Evolutionary conservation across 495 filamentous ascomycete genomes (phyloP).

Genomic region (Geoglossum glabrum): DNA sequence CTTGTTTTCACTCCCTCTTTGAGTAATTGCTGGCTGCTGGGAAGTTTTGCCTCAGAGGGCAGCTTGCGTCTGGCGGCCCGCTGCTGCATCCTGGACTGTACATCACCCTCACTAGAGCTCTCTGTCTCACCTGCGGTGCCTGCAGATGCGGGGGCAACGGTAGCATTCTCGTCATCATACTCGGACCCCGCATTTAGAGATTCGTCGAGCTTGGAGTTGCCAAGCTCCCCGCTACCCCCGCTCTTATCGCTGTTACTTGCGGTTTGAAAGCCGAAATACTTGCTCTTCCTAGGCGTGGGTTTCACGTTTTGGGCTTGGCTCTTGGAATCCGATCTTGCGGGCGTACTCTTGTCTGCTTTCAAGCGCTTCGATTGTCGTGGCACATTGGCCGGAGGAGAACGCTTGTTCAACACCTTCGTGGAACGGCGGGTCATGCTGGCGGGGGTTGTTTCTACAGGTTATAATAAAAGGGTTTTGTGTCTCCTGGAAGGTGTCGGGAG

Average conservation of each 20-base stretch:
- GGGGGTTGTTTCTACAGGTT: background rate
- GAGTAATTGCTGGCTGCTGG: background rate
- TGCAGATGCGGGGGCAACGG: background rate
- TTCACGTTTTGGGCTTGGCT: constrained; percentile 14
- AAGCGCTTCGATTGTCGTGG: constrained; percentile 24
- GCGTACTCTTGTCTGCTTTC: constrained; percentile 16
- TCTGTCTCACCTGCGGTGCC: constrained; percentile 14
- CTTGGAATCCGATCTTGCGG: background rate
- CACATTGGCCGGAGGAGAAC: constrained; percentile 10
- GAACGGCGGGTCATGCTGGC: background rate
- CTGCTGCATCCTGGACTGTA: background rate
- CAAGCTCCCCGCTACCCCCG: background rate
- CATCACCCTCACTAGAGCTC: constrained; percentile 5
- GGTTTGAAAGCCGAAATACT: constrained; percentile 25
- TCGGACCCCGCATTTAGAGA: background rate
- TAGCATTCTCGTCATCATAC: background rate
- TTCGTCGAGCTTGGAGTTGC: background rate
- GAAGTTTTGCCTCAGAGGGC: background rate
- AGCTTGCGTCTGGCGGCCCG: background rate
- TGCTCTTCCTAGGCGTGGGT: constrained; percentile 34
- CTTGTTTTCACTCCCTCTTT: constrained; percentile 14
- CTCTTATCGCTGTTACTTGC: constrained; percentile 8
- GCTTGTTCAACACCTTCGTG: constrained; percentile 12
- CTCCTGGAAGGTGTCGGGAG: background rate
- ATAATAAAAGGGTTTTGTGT: background rate